Evolutionary conservation across 139 green algal genomes (phyloP), one percentile per base, ranked within the genome.

Genomic region (Axilococcus clingmanii): DNA sequence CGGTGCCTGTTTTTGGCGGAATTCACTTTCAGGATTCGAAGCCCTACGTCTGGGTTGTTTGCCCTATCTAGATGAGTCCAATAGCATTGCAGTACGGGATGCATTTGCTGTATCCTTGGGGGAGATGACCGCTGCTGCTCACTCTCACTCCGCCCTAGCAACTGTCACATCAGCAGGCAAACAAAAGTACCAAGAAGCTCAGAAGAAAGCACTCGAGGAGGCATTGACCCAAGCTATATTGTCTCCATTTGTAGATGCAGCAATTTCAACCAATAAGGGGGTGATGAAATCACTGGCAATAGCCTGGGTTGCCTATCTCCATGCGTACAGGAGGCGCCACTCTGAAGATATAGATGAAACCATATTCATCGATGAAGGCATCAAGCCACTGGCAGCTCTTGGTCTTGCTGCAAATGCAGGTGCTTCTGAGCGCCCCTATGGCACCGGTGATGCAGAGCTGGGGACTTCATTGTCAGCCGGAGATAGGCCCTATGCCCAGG

Each of bases 261-360:
- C 72, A 1, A 48, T 67, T 36, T 45, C 62, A 27, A 59, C 51
- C 22, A 63, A 62, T 27, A 44, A 61, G 4, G 27, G 52, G 11
- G 35, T 47, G 9, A 57, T 51, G 40, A 44, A 62, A 11, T 71
- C 63, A 0, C 47, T 89, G 14, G 61, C 76, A 9, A 47, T 78
- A 38, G 62, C 80, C 0, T 88, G 80, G 80, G 57, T 82, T 27
- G 30, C 35, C 15, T 82, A 86, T 41, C 25, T 87, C 6, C 20
- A 20, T 12, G 37, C 57, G n/a, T n/a, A 31, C 15, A 48, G 29
- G 19, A n/a, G 44, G 57, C 31, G 47, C 36, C 20, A 46, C 66
- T 27, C n/a, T 9, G 30, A 23, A 28, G 14, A 37, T 31, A n/a
- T 24, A 8, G 53, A 64, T 19, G 50, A 68, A 14, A 56, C 59